Conservation (phyloP, 805 yeast species). For the Metschnikowia gelsemii region DNA sequence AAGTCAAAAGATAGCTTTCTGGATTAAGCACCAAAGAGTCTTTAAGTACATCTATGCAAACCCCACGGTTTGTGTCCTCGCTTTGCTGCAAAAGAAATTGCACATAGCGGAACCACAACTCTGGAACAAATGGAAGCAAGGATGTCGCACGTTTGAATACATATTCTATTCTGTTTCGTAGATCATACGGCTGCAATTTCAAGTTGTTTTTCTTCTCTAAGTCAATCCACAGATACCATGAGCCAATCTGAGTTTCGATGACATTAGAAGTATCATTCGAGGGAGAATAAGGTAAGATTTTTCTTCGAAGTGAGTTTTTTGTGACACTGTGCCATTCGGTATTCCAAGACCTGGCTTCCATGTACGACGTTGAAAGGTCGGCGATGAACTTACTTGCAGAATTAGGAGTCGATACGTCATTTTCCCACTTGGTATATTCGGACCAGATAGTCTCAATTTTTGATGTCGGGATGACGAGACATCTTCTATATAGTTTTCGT, state of each 20-base stretch:
- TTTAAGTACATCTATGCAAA: conserved; percentile 47
- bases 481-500: conserved; percentile 67
- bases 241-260: conserved; percentile 43
- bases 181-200: conserved; percentile 48
- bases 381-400: conserved; percentile 84
- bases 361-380: conserved; percentile 78
- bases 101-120: conserved; percentile 69
- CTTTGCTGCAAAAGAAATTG: conserved; percentile 34
- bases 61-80: conserved; percentile 41
- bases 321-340: conserved; percentile 67
- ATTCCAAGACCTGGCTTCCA: conserved; percentile 79
- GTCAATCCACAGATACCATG: conserved; percentile 73
- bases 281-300: conserved; percentile 29
- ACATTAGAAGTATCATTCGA: conserved; percentile 22
- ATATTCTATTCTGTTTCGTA: conserved; percentile 58
- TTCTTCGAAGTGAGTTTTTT: conserved; percentile 45
- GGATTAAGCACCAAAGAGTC: conserved; percentile 68
- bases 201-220: conserved; percentile 78
- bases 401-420: conserved; percentile 57
- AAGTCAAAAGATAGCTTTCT: conserved; percentile 61
- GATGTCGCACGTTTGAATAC: conserved; percentile 71
- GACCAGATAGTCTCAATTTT: conserved; percentile 80
- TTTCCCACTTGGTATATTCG: conserved; percentile 80
- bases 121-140: conserved; percentile 62
- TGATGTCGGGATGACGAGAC: conserved; percentile 72